phyloP scores from a whole-genome alignment of 345 rosid genomes.

The Eucalyptus dawsonii region DNA sequence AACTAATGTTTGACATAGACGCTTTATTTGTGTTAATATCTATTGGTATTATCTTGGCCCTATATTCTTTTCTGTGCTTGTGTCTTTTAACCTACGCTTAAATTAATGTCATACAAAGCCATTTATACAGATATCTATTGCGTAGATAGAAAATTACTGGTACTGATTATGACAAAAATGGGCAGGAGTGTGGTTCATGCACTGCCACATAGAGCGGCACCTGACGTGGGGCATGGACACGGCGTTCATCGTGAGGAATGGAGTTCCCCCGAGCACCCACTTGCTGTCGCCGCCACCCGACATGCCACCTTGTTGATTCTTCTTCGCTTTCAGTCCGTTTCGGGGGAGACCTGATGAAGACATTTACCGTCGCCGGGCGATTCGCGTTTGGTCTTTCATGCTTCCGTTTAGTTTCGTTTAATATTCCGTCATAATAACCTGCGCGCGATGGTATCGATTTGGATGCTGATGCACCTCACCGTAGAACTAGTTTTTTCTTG shows the following conservation, averaged over 20 bases:
- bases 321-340: background rate
- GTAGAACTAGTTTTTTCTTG: background rate
- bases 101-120: too few species aligned
- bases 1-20: background rate
- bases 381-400: background rate
- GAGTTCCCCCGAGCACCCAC: background rate
- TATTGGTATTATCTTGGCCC: too few species aligned
- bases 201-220: constrained; percentile 27
- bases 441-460: background rate
- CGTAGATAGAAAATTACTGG: too few species aligned
- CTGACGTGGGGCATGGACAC: constrained; percentile 17
- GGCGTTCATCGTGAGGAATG: constrained; percentile 13
- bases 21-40: background rate
- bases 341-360: background rate
- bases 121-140: background rate
- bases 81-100: too few species aligned
- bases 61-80: too few species aligned
- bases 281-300: constrained; percentile 14
- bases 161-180: background rate
- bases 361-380: background rate
- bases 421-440: background rate
- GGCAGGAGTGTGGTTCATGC: constrained; percentile 24
- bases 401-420: background rate
- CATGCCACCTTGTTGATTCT: constrained; percentile 13
- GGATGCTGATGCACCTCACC: background rate